Conservation (phyloP, 1,284 basidiomycete genomes). For the Takashimella koratensis region DNA sequence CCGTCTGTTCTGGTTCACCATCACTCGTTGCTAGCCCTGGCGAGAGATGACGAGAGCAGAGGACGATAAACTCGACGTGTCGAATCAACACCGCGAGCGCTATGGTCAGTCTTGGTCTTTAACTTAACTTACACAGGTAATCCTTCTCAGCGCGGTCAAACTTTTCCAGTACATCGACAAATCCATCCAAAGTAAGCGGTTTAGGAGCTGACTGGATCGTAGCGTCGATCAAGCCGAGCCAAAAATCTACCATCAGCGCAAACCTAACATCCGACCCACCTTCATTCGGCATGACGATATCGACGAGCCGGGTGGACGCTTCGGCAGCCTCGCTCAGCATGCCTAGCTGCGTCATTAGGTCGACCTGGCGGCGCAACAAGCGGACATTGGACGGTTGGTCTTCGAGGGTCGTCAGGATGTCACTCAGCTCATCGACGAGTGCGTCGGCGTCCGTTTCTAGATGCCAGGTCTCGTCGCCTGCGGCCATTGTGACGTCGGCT, state of each 20-base stretch:
- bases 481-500: too few relatives aligned
- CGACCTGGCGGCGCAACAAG: conserved; percentile 29
- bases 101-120: conserved; percentile 37
- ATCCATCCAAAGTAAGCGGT: conserved; percentile 48
- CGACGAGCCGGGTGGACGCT: conserved; percentile 10
- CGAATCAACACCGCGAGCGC: conserved; percentile 67
- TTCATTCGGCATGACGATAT: conserved; percentile 35
- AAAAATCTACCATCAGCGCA: conserved; percentile 21
- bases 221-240: conserved; percentile 31
- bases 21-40: conserved; percentile 44
- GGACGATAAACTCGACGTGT: conserved; percentile 65
- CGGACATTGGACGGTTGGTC: conserved; percentile 27
- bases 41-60: conserved; percentile 51
- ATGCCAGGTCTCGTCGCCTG: too few relatives aligned
- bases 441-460: background rate
- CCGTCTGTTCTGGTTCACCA: background rate
- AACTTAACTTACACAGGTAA: conserved; percentile 66
- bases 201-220: conserved; percentile 11
- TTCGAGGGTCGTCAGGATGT: conserved; percentile 25
- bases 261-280: conserved; percentile 13
- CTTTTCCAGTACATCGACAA: conserved; percentile 59
- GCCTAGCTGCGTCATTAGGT: conserved; percentile 24
- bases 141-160: conserved; percentile 70
- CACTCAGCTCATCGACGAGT: conserved; percentile 23
- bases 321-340: conserved; percentile 24